These are phyloP conservation scores for Borealophlyctis nickersoniae DNA, from an alignment of 192 early-diverging fungal genomes.

Conservation along the genomic window DNA sequence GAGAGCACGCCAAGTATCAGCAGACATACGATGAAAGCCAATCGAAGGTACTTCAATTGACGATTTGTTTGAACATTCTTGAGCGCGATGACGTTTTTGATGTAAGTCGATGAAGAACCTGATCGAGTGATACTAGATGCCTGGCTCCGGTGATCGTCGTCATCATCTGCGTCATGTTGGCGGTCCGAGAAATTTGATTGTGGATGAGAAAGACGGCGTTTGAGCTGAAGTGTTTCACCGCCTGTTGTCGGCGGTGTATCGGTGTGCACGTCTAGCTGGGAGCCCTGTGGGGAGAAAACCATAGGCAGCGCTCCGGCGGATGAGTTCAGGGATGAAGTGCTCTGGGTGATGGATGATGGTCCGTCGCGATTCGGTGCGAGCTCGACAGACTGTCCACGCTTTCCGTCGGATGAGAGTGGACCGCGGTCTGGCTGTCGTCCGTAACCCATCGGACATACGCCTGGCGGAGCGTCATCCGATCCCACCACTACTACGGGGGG, in stretches of 20 bases:
- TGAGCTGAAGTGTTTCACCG: conserved; percentile 4
- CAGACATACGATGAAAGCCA: conserved; percentile 26
- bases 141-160: conserved; percentile 12
- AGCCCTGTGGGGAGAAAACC: conserved; percentile 28
- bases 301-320: conserved; percentile 20
- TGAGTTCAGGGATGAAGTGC: neutral
- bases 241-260: neutral
- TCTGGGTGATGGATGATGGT: neutral
- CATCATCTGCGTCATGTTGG: conserved; percentile 3
- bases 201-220: conserved; percentile 3
- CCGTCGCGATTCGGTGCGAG: too few relatives aligned
- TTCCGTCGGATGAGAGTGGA: too few relatives aligned
- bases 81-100: conserved; percentile 28
- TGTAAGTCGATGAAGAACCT: neutral
- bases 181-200: too few relatives aligned
- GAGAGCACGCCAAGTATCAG: conserved; percentile 20
- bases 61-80: conserved; percentile 26
- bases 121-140: conserved; percentile 3
- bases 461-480: neutral
- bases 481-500: neutral
- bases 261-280: conserved; percentile 8
- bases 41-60: conserved; percentile 22
- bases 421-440: too few relatives aligned
- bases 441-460: conserved; percentile 9
- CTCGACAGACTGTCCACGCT: too few relatives aligned